These are phyloP conservation scores for Jasminum sambac DNA, from an alignment of 257 asterid genomes.

Conservation along the genomic window DNA sequence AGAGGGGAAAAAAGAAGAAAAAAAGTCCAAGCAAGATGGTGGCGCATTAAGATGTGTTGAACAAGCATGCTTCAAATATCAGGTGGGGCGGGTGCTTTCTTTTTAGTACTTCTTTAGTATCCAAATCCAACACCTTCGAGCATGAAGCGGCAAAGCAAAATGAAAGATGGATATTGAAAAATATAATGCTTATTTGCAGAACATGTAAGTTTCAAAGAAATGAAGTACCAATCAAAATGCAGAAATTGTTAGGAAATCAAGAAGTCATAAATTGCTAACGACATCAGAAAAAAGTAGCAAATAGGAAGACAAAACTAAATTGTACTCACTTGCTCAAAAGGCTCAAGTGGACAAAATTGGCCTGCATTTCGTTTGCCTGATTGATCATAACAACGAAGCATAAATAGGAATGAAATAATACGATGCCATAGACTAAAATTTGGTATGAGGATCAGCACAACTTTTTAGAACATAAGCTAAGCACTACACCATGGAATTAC, in stretches of 20 bases:
- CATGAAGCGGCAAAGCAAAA: not conserved
- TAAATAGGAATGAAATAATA: not conserved
- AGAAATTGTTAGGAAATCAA: not conserved
- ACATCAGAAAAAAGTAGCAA: slow-evolving; percentile 18
- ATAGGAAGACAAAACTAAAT: slow-evolving; percentile 17
- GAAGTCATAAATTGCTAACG: slow-evolving; percentile 17
- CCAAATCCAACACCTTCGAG: not conserved
- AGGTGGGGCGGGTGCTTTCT: not conserved
- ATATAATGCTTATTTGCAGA: not conserved
- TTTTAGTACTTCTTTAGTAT: not conserved
- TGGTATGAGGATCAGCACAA: slow-evolving; percentile 6
- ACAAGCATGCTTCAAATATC: not conserved
- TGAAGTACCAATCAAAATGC: not conserved
- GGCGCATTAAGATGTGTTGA: not conserved
- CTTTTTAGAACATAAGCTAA: slow-evolving; percentile 21
- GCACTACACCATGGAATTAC: slow-evolving; percentile 39
- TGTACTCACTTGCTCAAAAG: slow-evolving; percentile 81
- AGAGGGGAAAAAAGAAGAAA: too few species aligned
- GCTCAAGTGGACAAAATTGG: slow-evolving; percentile 74
- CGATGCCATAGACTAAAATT: not conserved
- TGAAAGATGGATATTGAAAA: not conserved
- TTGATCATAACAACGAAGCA: slow-evolving; percentile 22
- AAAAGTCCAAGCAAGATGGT: not conserved
- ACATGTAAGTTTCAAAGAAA: not conserved
- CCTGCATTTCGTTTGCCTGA: slow-evolving; percentile 87